Evolutionary conservation across 208 protist genomes (phyloP), one percentile per base, ranked within the genome.

Genomic region (Porcisia deanei): DNA sequence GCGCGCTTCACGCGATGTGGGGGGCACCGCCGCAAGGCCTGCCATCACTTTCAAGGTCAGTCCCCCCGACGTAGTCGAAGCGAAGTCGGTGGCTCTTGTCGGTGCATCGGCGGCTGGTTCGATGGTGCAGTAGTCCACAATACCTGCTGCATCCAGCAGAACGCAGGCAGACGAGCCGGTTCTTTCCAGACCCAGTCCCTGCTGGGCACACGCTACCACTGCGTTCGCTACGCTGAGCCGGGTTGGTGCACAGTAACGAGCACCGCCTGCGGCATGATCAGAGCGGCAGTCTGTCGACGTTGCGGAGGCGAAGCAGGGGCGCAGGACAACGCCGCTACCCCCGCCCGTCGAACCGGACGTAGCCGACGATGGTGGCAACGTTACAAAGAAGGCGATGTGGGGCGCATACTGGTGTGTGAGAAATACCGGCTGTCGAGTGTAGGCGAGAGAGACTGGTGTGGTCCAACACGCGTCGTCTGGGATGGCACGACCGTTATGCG

Each of bases 101-200:
- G 60, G 45, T 49, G 63, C 30, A 16, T 34, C 64, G 54, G 58
- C 41, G 3, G 30, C 30, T 8, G 60, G n/a, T 9, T 85, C 83
- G 53, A 94, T 79, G 20, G 79, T 77, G 60, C 84, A 84, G 79
- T 92, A 94, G 80, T 94, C 88, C 5, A 94, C 68, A 55, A 91
- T 83, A 18, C 88, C 90, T 22, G 74, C 68, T 25, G 80, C 79
- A 68, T 92, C 86, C 12, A 92, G 68, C 20, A 94, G 74, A 5
- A 92, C 88, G 57, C 79, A 82, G 34, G 78, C 79, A 18, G 79
- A 61, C 37, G 75, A 79, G 61, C 77, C 73, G 12, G 69, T 65
- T 12, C 66, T 61, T 74, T 72, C 82, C 18, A 77, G 63, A 1
- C 67, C 72, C 16, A 41, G 12, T 43, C 43, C 63, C 53, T 88